Evolutionary conservation across 108 stramenopile species (phyloP), one percentile per base, ranked within the genome.

Genomic region (Craspedostauros australis): DNA sequence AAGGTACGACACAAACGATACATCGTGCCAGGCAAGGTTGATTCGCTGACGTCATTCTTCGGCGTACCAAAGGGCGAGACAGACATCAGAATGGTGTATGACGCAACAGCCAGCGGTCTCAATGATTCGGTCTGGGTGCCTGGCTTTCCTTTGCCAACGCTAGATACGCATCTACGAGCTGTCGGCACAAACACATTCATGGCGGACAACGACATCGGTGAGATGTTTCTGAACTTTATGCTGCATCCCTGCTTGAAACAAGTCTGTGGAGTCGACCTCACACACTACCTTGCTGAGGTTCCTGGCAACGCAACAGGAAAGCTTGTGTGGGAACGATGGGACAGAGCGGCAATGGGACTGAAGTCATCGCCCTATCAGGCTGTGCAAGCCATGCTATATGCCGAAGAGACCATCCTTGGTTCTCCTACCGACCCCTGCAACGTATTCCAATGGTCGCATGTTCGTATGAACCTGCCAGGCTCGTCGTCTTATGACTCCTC

Each of bases 401-500:
- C 3, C 54, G 68, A 74, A 14, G 3, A 49, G 20, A 47, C 57
- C 14, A 34, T 38, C 2, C n/a, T 66, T 26, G 60, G 50, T 12
- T 54, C 73, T 54, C 60, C 54, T 11, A 53, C 33, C 14, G 70
- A 72, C 24, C 5, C 18, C 0, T 8, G 16, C 12, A 77, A 77
- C 39, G 40, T 59, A 0, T 76, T 76, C 31, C 56, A 56, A 0
- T 80, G 71, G 62, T 36, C 47, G n/a, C 19, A 18, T 0, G 49
- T 71, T 7, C 8, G 12, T 16, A 14, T 64, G 2, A 81, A 82
- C 37, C 38, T 82, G 3, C 76, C 80, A n/a, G 70, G 76, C 0
- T 12, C 44, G 0, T 18, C 3, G 11, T 40, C 9, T 1, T 82
- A 69, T 30, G 40, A 61, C 27, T 64, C 75, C 0, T 33, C 25